Conservation (phyloP, 192 early-diverging fungal genomes). For the Tieghemiomyces parasiticus region DNA sequence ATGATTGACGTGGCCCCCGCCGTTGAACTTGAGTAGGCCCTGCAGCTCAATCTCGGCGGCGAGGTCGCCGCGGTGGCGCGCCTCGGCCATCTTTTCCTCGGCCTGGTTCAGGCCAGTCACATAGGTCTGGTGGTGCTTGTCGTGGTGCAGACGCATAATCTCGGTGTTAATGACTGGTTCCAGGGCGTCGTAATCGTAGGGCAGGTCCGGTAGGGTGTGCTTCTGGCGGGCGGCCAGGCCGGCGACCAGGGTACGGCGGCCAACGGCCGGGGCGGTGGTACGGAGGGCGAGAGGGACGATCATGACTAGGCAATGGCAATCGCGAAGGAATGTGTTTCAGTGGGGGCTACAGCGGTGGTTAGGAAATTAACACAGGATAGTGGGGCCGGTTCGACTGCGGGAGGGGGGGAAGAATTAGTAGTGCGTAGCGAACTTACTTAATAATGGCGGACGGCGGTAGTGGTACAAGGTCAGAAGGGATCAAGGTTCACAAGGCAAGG, state of each 20-base stretch:
- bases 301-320: too few relatives aligned
- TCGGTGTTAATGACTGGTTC: conserved; percentile 87
- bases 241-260: background rate
- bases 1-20: conserved; percentile 84
- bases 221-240: conserved; percentile 27
- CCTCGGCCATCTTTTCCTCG: conserved; percentile 75
- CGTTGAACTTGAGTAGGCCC: conserved; percentile 79
- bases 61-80: conserved; percentile 53
- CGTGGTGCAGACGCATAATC: conserved; percentile 89
- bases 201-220: conserved; percentile 77
- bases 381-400: too few relatives aligned
- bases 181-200: conserved; percentile 72
- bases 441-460: too few relatives aligned
- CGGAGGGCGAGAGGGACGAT: too few relatives aligned
- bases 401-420: too few relatives aligned
- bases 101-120: conserved; percentile 75
- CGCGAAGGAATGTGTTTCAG: too few relatives aligned
- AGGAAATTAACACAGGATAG: too few relatives aligned
- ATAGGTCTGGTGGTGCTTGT: conserved; percentile 91
- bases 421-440: too few relatives aligned
- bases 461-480: too few relatives aligned
- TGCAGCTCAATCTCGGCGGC: conserved; percentile 62
- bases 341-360: too few relatives aligned
- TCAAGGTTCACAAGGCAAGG: too few relatives aligned
- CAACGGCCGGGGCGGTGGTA: too few relatives aligned